These are phyloP conservation scores for Epichloe amarillans DNA, from an alignment of 2,329 filamentous ascomycete genomes.

Conservation along the genomic window DNA sequence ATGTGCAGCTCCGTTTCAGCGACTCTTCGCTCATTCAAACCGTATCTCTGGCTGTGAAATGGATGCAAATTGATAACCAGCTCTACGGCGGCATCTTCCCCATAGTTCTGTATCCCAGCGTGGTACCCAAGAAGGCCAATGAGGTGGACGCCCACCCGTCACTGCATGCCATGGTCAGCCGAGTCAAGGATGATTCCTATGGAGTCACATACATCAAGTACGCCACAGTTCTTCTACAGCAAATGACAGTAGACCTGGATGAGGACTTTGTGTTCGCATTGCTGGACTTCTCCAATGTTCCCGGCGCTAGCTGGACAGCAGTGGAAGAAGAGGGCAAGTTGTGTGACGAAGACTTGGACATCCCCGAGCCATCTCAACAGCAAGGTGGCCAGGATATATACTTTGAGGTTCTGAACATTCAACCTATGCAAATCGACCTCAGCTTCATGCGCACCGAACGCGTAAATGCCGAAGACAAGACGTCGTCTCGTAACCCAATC, in stretches of 20 bases:
- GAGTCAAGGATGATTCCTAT: conserved; percentile 96
- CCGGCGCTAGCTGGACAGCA: conserved; percentile 64
- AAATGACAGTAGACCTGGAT: conserved; percentile 96
- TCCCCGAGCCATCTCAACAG: conserved; percentile 79
- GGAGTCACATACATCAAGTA: conserved; percentile 98
- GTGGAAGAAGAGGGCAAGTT: conserved; percentile 66
- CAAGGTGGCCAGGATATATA: conserved; percentile 88
- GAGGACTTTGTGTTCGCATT: conserved; percentile 97
- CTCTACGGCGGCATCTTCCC: conserved; percentile 97
- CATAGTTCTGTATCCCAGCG: conserved; percentile 91
- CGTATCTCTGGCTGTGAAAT: conserved; percentile 80
- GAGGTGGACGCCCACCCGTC: conserved; percentile 96
- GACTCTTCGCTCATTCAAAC: conserved; percentile 94
- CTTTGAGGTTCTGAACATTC: conserved; percentile 91
- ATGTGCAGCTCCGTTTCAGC: conserved; percentile 79
- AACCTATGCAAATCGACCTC: conserved; percentile 94
- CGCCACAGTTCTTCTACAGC: conserved; percentile 80
- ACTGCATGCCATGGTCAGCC: conserved; percentile 78
- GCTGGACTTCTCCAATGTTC: conserved; percentile 86
- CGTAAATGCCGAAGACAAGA: conserved; percentile 91
- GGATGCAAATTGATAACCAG: conserved; percentile 98
- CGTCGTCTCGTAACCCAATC: conserved; percentile 78
- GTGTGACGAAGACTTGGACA: conserved; percentile 79
- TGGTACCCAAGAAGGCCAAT: conserved; percentile 91
- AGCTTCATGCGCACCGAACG: conserved; percentile 95